Evolutionary conservation across 495 filamentous ascomycete species (phyloP).

Genomic region (Lophiostoma macrostomum): DNA sequence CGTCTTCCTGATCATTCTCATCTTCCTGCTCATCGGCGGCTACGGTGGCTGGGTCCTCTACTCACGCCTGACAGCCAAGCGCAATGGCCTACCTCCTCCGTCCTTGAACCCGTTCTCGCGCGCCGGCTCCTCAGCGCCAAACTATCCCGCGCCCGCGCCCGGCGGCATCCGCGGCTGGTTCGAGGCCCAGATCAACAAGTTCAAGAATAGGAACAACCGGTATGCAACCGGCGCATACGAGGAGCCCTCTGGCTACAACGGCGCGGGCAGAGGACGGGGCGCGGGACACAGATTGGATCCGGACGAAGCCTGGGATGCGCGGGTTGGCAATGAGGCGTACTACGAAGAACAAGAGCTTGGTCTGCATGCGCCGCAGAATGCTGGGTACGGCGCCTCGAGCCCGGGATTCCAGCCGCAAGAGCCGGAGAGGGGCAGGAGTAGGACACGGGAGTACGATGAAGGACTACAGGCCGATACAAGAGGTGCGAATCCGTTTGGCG

Average conservation of each 20-base stretch:
- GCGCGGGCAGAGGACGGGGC: slow-evolving; percentile 29
- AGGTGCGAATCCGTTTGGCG: slow-evolving; percentile 42
- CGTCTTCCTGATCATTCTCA: slow-evolving; percentile 51
- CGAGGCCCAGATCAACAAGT: slow-evolving; percentile 48
- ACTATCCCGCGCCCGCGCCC: slow-evolving; percentile 50
- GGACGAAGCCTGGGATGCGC: slow-evolving; percentile 70
- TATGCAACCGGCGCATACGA: slow-evolving; percentile 64
- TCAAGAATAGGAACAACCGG: slow-evolving; percentile 49
- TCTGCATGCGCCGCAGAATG: slow-evolving; percentile 37
- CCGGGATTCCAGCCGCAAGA: slow-evolving; percentile 2
- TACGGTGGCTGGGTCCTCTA: slow-evolving; percentile 42
- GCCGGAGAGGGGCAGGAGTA: slow-evolving; percentile 35
- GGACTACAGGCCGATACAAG: slow-evolving; percentile 29
- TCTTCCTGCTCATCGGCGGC: slow-evolving; percentile 50
- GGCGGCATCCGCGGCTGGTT: slow-evolving; percentile 62
- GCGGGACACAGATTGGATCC: slow-evolving; percentile 55
- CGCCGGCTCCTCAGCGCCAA: slow-evolving; percentile 43
- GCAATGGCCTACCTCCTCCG: slow-evolving; percentile 63
- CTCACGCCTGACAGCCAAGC: slow-evolving; percentile 58
- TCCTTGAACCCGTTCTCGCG: slow-evolving; percentile 60
- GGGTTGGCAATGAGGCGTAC: slow-evolving; percentile 62
- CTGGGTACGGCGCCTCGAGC: slow-evolving; percentile 32
- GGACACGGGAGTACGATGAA: slow-evolving; percentile 39
- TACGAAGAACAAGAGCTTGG: slow-evolving; percentile 65
- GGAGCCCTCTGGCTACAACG: slow-evolving; percentile 42